A percentile compares a stretch with the other conserved stretches of the same genome.
Evolutionary conservation across 1,284 basidiomycete genomes (phyloP).

Genomic region (Grifola frondosa): DNA sequence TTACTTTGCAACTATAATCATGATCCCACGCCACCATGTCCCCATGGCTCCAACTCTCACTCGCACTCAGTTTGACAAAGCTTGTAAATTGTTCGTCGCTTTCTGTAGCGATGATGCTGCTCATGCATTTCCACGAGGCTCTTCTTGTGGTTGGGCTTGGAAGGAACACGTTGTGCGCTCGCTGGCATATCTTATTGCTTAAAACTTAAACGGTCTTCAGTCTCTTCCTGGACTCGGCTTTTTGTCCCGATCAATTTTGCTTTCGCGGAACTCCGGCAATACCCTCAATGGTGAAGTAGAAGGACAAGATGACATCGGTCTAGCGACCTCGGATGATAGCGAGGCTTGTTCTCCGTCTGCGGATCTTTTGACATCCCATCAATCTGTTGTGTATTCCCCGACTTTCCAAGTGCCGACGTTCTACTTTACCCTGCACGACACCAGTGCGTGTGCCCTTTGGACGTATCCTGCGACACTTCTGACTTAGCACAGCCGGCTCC

Average conservation of each 20-base stretch:
- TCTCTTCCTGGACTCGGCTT: conserved; percentile 44
- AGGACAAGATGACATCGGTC: background rate
- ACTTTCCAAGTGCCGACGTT: conserved; percentile 78
- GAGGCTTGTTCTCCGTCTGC: conserved; percentile 8
- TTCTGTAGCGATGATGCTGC: conserved; percentile 14
- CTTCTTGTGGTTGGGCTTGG: conserved; percentile 50
- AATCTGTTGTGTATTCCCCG: conserved; percentile 70
- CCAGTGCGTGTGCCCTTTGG: conserved; percentile 40
- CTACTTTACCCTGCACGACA: conserved; percentile 69
- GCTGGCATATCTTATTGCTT: conserved; percentile 6
- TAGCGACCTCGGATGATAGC: conserved; percentile 13
- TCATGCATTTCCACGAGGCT: conserved; percentile 4
- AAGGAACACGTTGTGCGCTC: conserved; percentile 48
- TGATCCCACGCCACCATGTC: conserved; percentile 46
- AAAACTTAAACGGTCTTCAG: conserved; percentile 25
- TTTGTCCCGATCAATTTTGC: conserved; percentile 40
- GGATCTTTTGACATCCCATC: conserved; percentile 42
- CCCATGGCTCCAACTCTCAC: conserved; percentile 43
- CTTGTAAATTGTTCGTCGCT: conserved; percentile 53
- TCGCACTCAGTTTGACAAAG: conserved; percentile 60
- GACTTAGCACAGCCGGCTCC: conserved; percentile 51
- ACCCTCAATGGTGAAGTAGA: background rate
- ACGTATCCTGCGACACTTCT: background rate
- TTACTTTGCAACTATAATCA: conserved; percentile 25
- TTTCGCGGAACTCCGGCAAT: conserved; percentile 11